Base-by-base conservation (phyloP, 2,329 filamentous ascomycete species). In the Chalara sp. region DNA sequence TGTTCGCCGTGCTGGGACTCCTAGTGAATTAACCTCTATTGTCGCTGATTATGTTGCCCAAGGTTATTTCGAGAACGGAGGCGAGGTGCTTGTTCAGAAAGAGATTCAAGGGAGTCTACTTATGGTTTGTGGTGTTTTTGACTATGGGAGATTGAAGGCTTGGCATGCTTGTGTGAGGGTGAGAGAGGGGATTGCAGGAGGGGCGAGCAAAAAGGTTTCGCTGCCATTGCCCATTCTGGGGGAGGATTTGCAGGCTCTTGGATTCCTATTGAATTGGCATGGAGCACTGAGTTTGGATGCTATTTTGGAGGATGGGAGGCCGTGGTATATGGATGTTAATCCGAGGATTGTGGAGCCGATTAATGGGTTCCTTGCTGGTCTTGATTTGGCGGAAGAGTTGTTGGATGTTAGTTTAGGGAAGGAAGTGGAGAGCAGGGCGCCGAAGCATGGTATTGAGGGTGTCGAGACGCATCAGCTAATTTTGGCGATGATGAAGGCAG, bases 261-360 rank as follows among this genome's bases (percentile, higher is more conserved):
- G 49, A 8, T 3, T 6, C 8, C 6, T 5, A 5, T 33, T 51
- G 13, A 43, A 33, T 7, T 51, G 49, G 49, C 49, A 51, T 51
- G 49, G 49, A 30, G 49, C 49, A 6, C 29, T 51, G 10, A 47
- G 44, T 29, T n/a, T 47, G 5, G 49, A 51, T 51, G 49, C 44
- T 5, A 51, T 51, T 29, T 33, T 51, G 13, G 10, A 42, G 12
- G 37, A 32, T 12, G 35, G 29, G 13, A 47, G 33, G 11, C 11
- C 30, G 6, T 41, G 28, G 28, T 51, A 47, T 42, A 47, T 51
- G 29, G 49, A 51, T 47, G 28, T 51, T 30, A 51, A 51, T 42
- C 49, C 49, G 2, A 42, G 49, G 37, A 51, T 51, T 30, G 44
- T 47, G n/a, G 49, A 51, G 49, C 49, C 49, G 13, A 41, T 51